Evolutionary conservation across 805 yeast species (phyloP).

Genomic region (Clavispora carvajalis): DNA sequence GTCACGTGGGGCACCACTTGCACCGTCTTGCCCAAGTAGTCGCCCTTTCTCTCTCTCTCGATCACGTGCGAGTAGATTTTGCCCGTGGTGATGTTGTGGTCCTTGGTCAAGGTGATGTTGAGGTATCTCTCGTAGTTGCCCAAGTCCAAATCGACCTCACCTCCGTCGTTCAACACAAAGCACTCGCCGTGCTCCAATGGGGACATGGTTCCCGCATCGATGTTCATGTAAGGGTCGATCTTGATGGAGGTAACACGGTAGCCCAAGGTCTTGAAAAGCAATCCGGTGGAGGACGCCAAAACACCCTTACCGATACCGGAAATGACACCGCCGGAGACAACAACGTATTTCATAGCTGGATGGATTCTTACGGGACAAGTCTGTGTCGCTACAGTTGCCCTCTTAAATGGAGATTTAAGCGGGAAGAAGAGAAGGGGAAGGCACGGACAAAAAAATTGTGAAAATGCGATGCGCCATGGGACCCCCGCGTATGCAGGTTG

Average conservation of each 20-base stretch:
- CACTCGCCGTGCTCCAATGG: conserved; percentile 99
- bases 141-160: conserved; percentile 95
- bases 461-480: neutral
- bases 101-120: conserved; percentile 85
- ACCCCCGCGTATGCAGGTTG: neutral
- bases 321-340: conserved; percentile 98
- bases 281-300: conserved; percentile 94
- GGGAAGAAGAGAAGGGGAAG: conserved; percentile 34
- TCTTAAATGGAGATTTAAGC: conserved; percentile 40
- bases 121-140: conserved; percentile 98
- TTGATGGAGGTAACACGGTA: conserved; percentile 94
- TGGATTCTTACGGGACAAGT: neutral
- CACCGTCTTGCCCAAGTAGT: conserved; percentile 97
- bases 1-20: conserved; percentile 99
- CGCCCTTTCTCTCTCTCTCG: conserved; percentile 93
- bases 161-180: conserved; percentile 96
- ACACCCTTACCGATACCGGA: conserved; percentile 99
- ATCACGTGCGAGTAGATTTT: conserved; percentile 92
- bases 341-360: conserved; percentile 89
- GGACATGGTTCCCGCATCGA: conserved; percentile 99
- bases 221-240: conserved; percentile 98
- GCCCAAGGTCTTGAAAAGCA: conserved; percentile 88
- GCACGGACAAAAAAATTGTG: conserved; percentile 1
- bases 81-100: conserved; percentile 98
- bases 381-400: conserved; percentile 26